Evolutionary conservation across 2,329 filamentous ascomycete genomes (phyloP).

Genomic region (Aspergillus vadensis): DNA sequence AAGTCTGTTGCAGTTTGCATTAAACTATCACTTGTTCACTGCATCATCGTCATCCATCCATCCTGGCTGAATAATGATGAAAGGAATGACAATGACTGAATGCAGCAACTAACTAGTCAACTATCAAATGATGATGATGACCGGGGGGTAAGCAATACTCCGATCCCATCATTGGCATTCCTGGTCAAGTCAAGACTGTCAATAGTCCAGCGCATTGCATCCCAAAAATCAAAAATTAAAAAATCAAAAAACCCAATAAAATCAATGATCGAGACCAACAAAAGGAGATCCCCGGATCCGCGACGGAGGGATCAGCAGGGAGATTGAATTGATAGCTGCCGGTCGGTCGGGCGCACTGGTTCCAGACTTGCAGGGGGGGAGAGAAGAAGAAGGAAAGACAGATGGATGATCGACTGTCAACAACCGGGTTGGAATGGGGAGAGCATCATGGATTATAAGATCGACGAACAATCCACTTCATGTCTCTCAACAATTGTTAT

Average conservation of each 20-base stretch:
- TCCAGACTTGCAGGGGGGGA: conserved; percentile 13
- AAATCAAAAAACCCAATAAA: not conserved
- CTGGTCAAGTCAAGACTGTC: not conserved
- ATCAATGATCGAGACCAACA: not conserved
- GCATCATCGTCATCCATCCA: not conserved
- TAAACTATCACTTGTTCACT: not conserved
- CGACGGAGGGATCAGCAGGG: conserved; percentile 15
- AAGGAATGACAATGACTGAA: not conserved
- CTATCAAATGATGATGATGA: too few species aligned
- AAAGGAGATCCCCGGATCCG: conserved; percentile 16
- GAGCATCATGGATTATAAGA: not conserved
- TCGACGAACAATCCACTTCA: not conserved
- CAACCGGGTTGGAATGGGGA: not conserved
- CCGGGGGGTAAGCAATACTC: not conserved
- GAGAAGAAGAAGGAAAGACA: not conserved
- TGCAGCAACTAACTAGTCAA: not conserved
- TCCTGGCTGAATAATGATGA: not conserved
- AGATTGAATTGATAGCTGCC: not conserved
- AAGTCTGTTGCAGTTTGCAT: too few species aligned
- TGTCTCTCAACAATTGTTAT: not conserved
- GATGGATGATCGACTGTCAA: not conserved
- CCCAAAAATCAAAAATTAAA: not conserved
- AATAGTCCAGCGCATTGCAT: not conserved
- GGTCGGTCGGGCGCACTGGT: not conserved
- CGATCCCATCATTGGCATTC: not conserved